Base-by-base conservation (phyloP, 1,284 basidiomycete genomes). In the Irpex rosettiformis region DNA sequence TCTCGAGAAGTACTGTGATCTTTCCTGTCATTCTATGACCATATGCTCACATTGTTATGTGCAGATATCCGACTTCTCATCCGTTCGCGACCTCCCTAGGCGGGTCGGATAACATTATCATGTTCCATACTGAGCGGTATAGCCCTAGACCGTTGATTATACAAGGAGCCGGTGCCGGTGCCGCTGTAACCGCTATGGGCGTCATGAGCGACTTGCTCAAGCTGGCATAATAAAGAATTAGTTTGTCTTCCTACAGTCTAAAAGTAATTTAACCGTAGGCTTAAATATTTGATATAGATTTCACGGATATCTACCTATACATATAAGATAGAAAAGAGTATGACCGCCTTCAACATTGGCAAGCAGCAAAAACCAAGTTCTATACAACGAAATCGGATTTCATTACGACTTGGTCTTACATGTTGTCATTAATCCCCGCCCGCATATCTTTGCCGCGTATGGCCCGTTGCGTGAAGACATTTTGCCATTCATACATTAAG, bases 181-280 rank as follows among this genome's bases (percentile, higher is more conserved):
- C 95, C 1, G 95, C 93, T 27, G 96, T 99, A 16, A 99, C 96
- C 16, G 97, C 96, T 0, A 98, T 98, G 94, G 96, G 96, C 22
- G 95, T 98, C 18, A 79, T 95, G 57, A 87, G 89, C 52, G 94
- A 97, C 70, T 70, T 92, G 45, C 70, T 93, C 62, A 90, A 86
- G 70, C 70, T 89, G 28, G 75, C 76, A 0, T 76, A 51, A 11
- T 58, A 27, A 56, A 6, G 33, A 3, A 37, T 10, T 37, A 11
- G 30, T 33, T 33, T 5, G 30, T 33, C n/a, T n/a, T n/a, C n/a
- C n/a, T n/a, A n/a, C n/a, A n/a, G n/a, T n/a, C n/a, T n/a, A n/a
- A n/a, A n/a, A n/a, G n/a, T n/a, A n/a, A n/a, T n/a, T n/a, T n/a
- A n/a, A n/a, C n/a, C 5, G 3, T 4, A 37, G 33, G 33, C n/a